Base-by-base conservation (phyloP, 768 basidiomycete genomes). In the Panellus pusillus region DNA sequence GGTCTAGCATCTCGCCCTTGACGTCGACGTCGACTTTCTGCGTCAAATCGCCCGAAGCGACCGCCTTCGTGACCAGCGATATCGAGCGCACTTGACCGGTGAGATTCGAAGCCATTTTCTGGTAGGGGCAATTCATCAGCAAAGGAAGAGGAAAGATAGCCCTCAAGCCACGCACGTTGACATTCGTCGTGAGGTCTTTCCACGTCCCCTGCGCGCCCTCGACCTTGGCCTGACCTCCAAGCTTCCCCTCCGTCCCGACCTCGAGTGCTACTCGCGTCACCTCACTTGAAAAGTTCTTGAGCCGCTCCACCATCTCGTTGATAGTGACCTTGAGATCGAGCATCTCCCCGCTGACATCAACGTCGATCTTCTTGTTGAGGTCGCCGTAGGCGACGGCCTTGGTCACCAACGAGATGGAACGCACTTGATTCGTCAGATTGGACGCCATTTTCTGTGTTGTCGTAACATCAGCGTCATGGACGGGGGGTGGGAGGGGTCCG, bases 321-420 rank as follows among this genome's bases (percentile, higher is more conserved):
- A 50, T 50, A 6, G 49, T 50, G 9, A 50, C 39, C 28, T 50
- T 92, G 68, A 92, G 74, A 67, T 91, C 89, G 57, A 89, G 71
- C 48, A 97, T 96, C 71, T 97, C 94, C 18, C 94, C 94, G 24
- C 85, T 79, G 8, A 87, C 88, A 64, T 93, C 91, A 62, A 96
- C 93, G 51, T 92, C 90, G 63, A 97, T 94, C 67, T 91, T 91
- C 67, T 91, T 90, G 45, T 84, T 87, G 60, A 93, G 72, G 70
- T 97, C 93, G 31, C 93, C 94, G 48, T 87, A 74, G 0, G 93
- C 93, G 66, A 96, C 93, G 5, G 83, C 83, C 55, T 82, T 84
- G 14, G 83, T 85, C 64, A 85, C 83, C 54, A 74, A 76, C 43
- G 82, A 82, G 65, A 83, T 83, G 38, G 52, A 68, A 56, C 56